phyloP scores from a whole-genome alignment of 495 filamentous ascomycete species.

The Podospora australis region DNA sequence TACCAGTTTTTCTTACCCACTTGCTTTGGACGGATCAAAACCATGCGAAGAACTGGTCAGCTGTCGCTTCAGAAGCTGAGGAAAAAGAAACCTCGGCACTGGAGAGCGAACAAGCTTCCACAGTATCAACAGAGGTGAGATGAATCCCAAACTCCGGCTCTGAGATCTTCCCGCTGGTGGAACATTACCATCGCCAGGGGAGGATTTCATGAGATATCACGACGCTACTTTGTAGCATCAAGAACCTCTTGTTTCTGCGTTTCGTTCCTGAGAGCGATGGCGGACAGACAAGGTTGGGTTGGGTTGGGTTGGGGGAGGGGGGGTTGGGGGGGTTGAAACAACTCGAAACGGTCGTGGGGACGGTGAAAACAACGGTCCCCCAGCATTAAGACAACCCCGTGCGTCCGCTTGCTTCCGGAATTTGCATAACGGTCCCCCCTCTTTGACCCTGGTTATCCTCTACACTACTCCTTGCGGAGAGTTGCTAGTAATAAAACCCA shows the following conservation, averaged over 20 bases:
- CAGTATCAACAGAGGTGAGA: not conserved
- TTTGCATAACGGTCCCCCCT: not conserved
- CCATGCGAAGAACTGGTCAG: too few relatives aligned
- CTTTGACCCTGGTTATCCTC: not conserved
- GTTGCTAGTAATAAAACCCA: constrained; percentile 2
- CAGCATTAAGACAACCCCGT: not conserved
- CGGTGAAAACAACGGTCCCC: constrained; percentile 3
- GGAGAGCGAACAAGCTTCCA: too few relatives aligned
- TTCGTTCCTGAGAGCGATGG: too few relatives aligned
- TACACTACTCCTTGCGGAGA: constrained; percentile 8
- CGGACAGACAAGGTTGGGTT: too few relatives aligned
- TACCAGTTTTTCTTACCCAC: not conserved
- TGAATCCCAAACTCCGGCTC: not conserved
- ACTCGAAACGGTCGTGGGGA: constrained; percentile 9
- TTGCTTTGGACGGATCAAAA: not conserved
- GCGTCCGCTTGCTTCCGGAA: constrained; percentile 8
- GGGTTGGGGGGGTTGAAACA: constrained; percentile 1
- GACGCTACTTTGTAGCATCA: not conserved
- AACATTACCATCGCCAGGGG: not conserved
- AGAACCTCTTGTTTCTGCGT: too few relatives aligned
- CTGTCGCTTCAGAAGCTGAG: too few relatives aligned
- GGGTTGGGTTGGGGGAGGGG: too few relatives aligned
- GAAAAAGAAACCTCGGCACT: too few relatives aligned
- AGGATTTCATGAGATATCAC: not conserved
- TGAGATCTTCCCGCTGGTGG: not conserved